Evolutionary conservation across 495 filamentous ascomycete species (phyloP), one percentile per base, ranked within the genome.

Genomic region (Aspergillus hancockii): DNA sequence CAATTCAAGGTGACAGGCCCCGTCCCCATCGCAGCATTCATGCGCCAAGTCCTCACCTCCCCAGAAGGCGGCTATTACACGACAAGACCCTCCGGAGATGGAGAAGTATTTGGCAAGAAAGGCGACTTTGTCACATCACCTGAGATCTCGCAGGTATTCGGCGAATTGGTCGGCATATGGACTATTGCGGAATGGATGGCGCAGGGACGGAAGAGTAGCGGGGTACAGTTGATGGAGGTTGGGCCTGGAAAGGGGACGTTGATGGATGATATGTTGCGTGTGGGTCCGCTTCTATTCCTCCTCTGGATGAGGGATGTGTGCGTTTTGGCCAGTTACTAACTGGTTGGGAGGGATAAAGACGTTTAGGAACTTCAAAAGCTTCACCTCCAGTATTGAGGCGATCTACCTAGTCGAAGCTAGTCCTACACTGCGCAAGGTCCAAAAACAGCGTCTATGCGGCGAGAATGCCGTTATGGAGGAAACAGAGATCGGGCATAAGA

Each of bases 41-140:
- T 98, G 94, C 92, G 94, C 67, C 94, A 97, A 86, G 97, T 93
- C 71, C 86, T 98, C 62, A 97, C 93, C 14, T 89, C 89, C 13
- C 88, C 91, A 52, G 78, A 89, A n/a, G 91, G 90, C 55, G 94
- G 94, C 46, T 98, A 98, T 78, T 98, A 98, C 75, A 97, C 91
- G 6, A 83, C 88, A 3, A 83, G 82, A 32, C 77, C 79, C 56
- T 70, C 81, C 51, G 67, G 63, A 34, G 85, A 78, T 23, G 80
- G 82, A 13, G 92, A 96, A 66, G 92, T 93, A 47, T 98, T 98
- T 64, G 95, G 94, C 1, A 79, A 82, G 54, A 88, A 89, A 66
- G 94, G 94, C 25, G 94, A 98, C 71, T 98, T 98, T 59, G 89
- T 97, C 46, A 98, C 94, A 0, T 96, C 92, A 7, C 94, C 94